Base-by-base conservation (phyloP, 441 rosid genomes). In the Pelargonium hybrid region DNA sequence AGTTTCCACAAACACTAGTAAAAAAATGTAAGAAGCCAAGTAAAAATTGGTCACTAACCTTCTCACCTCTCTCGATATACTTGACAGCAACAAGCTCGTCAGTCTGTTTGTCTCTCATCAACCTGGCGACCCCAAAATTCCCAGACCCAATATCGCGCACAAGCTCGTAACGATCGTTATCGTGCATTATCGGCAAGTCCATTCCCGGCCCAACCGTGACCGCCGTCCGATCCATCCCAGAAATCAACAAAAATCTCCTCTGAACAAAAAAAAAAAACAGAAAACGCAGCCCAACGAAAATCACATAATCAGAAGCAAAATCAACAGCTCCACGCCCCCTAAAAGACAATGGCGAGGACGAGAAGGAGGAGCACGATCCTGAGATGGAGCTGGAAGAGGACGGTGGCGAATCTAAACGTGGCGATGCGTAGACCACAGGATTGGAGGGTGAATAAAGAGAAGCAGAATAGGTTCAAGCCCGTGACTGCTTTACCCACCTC, bases 51-150 rank as follows among this genome's bases (percentile, higher is more conserved):
- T n/a, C 4, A 87, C 89, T 78, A 68, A 94, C 99, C 98, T 90
- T 94, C 83, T 91, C 93, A 81, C 99, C 99, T 83, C 99, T 82
- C 92, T 94, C 98, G 82, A 94, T 94, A 67, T 92, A 92, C 84
- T 94, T 94, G 34, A 94, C 96, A 80, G 99, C 99, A 76, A 94
- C 99, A 80, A 92, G 99, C 71, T 89, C 96, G 14, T 88, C 82
- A 34, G 89, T 89, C 73, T 83, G 90, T 73, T 87, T 86, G 59
- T 94, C 98, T 77, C 93, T 87, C 98, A 90, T 94, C 83, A 94
- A 77, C 83, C 96, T 86, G 0, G 97, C 98, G 17, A 93, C 92
- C 29, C 97, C 98, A 52, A 91, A 91, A 75, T 93, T 93, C 76
- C 98, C 97, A 0, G 98, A 85, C 59, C 98, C 97, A 41, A 93